Conservation (phyloP, 2,329 filamentous ascomycete genomes). For the Pseudocercospora cruenta region DNA sequence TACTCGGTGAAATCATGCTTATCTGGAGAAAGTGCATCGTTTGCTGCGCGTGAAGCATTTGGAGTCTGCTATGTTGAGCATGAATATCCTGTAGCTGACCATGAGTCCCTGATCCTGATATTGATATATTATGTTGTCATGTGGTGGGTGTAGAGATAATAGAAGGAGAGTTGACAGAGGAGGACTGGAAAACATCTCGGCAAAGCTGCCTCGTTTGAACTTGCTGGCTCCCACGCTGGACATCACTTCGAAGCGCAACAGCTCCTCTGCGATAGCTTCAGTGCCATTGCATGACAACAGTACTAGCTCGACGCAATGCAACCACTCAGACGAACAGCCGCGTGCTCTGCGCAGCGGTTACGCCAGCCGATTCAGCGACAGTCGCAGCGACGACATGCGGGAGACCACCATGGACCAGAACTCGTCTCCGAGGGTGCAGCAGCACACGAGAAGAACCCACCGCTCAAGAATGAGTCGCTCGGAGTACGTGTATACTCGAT, state of each 20-base stretch:
- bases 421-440: conserved; percentile 36
- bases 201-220: background rate
- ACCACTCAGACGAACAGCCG: conserved; percentile 49
- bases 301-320: conserved; percentile 44
- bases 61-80: too few relatives aligned
- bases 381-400: conserved; percentile 45
- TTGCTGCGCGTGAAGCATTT: too few relatives aligned
- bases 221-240: background rate
- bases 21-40: too few relatives aligned
- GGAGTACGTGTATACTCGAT: conserved; percentile 49
- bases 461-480: conserved; percentile 52
- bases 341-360: conserved; percentile 44
- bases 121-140: background rate
- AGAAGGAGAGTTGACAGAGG: background rate
- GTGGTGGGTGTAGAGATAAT: background rate
- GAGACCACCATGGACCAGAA: conserved; percentile 42
- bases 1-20: too few relatives aligned
- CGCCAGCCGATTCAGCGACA: conserved; percentile 43
- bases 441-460: conserved; percentile 36
- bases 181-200: background rate
- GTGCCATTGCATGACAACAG: conserved; percentile 1
- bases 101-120: background rate
- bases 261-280: background rate
- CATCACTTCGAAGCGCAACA: background rate
- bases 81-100: too few relatives aligned